Evolutionary conservation across 1,139 yeast genomes (phyloP), one percentile per base, ranked within the genome.

Genomic region (Zygotorulaspora mrakii): DNA sequence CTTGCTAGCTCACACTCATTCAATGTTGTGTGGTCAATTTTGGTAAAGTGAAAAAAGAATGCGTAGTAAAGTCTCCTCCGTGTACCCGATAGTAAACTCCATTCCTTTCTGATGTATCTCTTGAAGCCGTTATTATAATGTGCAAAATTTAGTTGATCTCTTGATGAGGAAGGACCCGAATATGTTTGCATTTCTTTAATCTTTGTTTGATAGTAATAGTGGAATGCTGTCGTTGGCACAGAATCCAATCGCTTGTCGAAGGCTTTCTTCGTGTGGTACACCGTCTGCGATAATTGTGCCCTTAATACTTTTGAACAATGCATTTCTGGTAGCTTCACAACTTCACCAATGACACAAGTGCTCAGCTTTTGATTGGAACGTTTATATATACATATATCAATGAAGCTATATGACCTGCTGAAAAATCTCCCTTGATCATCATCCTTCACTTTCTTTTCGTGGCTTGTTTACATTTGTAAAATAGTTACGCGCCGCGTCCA

Each of bases 1-100:
- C 43, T 50, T 8, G 58, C 58, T 4, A 54, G 36, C 21, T 54
- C 56, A 22, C 40, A 48, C 12, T 40, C 40, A 27, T 38, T 42
- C 32, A 54, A 27, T 2, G 32, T 24, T 16, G 22, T 41, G 18
- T 45, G 40, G 24, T 50, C 44, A 9, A 49, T 20, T 8, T 34
- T 31, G n/a, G 39, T 42, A 11, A 43, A 44, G 22, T 50, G 48
- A 34, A 52, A 49, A 38, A 47, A 53, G 16, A 52, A 39, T 4
- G 56, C 54, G 25, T 46, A 46, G 33, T 54, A 54, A 3, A 54
- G 38, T 22, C 57, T 40, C 28, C 39, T 49, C 35, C 45, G 52
- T 2, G 53, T 46, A 1, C 37, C 14, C 4, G 57, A 54, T 18
- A 53, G 37, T n/a, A 33, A 17, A 12, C 53, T 49, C 58, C 58